phyloP scores from a whole-genome alignment of 1,284 basidiomycete species.

The Somion occarium region DNA sequence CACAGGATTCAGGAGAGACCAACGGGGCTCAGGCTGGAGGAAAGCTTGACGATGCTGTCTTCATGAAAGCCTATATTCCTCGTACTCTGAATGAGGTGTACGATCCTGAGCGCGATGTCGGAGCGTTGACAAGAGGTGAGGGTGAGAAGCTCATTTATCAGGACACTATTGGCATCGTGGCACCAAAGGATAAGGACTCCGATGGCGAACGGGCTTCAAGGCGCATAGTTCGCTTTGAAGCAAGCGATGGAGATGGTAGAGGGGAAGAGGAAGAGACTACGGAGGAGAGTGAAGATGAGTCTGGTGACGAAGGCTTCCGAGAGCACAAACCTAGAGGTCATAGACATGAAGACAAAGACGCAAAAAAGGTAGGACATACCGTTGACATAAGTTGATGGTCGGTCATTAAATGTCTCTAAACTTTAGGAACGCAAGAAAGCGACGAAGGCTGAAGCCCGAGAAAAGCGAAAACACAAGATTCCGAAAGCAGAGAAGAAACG shows the following conservation, averaged over 20 bases:
- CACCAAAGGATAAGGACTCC: constrained; percentile 8
- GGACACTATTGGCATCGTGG: constrained; percentile 74
- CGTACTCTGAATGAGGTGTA: constrained; percentile 87
- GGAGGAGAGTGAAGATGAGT: constrained; percentile 16
- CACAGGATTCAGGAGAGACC: constrained; percentile 23
- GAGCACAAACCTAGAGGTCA: constrained; percentile 74
- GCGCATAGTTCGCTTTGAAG: constrained; percentile 9
- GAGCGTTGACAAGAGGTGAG: constrained; percentile 64
- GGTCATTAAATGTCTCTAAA: neutral
- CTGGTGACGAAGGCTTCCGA: constrained; percentile 32
- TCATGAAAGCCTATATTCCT: constrained; percentile 89
- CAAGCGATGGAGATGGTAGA: constrained; percentile 27
- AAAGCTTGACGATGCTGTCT: constrained; percentile 72
- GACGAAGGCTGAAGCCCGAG: constrained; percentile 80
- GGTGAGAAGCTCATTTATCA: constrained; percentile 79
- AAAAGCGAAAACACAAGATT: constrained; percentile 89
- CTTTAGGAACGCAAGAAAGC: constrained; percentile 84
- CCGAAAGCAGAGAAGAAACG: constrained; percentile 91
- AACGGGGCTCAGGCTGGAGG: constrained; percentile 13
- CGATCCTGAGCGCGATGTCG: constrained; percentile 89
- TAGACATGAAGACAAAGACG: constrained; percentile 87
- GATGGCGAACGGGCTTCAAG: constrained; percentile 10
- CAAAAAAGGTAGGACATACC: constrained; percentile 67
- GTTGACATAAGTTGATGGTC: too few relatives aligned
- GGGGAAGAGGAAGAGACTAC: constrained; percentile 25